Evolutionary conservation across 2,329 filamentous ascomycete genomes (phyloP).

Genomic region (Sporothrix pallida): DNA sequence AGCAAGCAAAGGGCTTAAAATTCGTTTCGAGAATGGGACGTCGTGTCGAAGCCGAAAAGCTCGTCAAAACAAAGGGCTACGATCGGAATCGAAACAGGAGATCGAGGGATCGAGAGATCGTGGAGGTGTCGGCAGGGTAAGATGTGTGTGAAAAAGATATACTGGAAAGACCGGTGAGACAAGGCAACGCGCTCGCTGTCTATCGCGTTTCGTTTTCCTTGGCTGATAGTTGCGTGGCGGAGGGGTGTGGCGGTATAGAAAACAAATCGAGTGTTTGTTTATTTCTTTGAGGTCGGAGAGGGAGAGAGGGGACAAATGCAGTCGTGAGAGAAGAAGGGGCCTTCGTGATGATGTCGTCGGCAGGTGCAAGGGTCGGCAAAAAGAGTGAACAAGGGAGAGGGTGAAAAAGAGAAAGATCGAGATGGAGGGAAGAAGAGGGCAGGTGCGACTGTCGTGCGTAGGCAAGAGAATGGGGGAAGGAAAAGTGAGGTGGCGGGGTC

Average conservation of each 20-base stretch:
- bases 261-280: not conserved
- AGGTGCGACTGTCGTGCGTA: constrained; percentile 26
- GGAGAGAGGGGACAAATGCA: not conserved
- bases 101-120: not conserved
- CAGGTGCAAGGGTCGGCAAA: constrained; percentile 19
- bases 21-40: not conserved
- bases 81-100: not conserved
- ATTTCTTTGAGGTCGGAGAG: constrained; percentile 14
- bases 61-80: not conserved
- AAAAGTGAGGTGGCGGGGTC: constrained; percentile 37
- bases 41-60: not conserved
- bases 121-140: not conserved
- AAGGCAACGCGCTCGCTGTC: constrained; percentile 32
- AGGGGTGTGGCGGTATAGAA: not conserved
- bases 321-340: not conserved
- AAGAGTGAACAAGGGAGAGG: constrained; percentile 9
- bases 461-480: constrained; percentile 22
- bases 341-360: constrained; percentile 27
- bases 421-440: constrained; percentile 26
- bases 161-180: not conserved
- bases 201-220: constrained; percentile 31
- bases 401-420: constrained; percentile 27
- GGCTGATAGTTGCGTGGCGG: not conserved
- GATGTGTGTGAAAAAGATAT: not conserved
- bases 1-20: not conserved